A percentile compares a stretch with the other conserved stretches of the same genome.
Evolutionary conservation across 2,329 filamentous ascomycete species (phyloP).

Genomic region (Fusarium torreyae): DNA sequence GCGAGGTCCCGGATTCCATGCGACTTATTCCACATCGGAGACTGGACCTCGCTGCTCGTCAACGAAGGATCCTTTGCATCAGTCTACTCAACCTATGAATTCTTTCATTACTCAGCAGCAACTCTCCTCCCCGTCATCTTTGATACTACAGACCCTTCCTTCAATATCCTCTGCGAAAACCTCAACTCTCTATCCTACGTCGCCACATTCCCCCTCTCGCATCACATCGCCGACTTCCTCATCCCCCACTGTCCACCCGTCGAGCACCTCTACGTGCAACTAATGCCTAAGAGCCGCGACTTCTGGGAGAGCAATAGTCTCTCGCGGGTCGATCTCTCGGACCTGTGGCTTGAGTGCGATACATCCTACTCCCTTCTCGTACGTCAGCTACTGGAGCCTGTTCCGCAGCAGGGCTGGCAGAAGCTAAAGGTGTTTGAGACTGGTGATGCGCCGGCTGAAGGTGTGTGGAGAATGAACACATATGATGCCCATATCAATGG

Average conservation of each 20-base stretch:
- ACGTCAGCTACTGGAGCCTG: conserved; percentile 55
- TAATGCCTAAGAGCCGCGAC: conserved; percentile 57
- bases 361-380: conserved; percentile 65
- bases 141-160: conserved; percentile 58
- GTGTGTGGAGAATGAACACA: conserved; percentile 63
- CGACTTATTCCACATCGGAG: conserved; percentile 69
- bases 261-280: conserved; percentile 68
- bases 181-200: conserved; percentile 71
- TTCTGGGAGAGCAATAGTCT: conserved; percentile 57
- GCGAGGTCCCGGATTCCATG: conserved; percentile 46
- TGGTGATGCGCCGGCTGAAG: conserved; percentile 62
- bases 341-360: conserved; percentile 69
- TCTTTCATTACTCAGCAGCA: conserved; percentile 75
- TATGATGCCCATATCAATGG: conserved; percentile 57
- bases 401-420: conserved; percentile 54
- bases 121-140: conserved; percentile 71
- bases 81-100: conserved; percentile 80
- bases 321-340: conserved; percentile 59
- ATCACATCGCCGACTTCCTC: conserved; percentile 68
- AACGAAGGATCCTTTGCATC: conserved; percentile 84
- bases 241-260: conserved; percentile 65
- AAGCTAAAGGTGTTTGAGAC: conserved; percentile 65
- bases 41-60: conserved; percentile 76
- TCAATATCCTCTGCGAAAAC: conserved; percentile 55
- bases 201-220: conserved; percentile 76